These are phyloP conservation scores for Alternaria sp. DNA, from an alignment of 2,329 filamentous ascomycete species.

Conservation along the genomic window DNA sequence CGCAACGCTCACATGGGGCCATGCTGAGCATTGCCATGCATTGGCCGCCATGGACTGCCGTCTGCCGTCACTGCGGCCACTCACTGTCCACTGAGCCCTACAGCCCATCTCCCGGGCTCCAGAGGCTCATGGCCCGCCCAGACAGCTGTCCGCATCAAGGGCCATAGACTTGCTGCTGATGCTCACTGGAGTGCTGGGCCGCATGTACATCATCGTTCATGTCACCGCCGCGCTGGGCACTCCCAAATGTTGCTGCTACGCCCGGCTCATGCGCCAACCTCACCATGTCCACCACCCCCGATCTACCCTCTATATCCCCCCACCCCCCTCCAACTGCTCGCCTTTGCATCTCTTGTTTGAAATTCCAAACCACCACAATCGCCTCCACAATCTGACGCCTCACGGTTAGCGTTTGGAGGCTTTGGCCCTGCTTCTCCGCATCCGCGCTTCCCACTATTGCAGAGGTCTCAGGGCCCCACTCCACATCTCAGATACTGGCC, in stretches of 20 bases:
- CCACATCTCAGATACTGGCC: slow-evolving; percentile 36
- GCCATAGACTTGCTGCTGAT: slow-evolving; percentile 38
- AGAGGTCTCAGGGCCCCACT: slow-evolving; percentile 42
- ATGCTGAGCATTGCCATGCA: slow-evolving; percentile 37
- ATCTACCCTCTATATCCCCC: slow-evolving; percentile 20
- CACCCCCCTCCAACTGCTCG: slow-evolving; percentile 14
- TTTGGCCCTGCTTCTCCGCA: slow-evolving; percentile 46
- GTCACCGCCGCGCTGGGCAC: slow-evolving; percentile 37
- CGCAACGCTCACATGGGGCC: slow-evolving; percentile 30
- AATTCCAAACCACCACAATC: slow-evolving; percentile 29
- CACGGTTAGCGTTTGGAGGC: slow-evolving; percentile 49
- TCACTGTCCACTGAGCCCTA: slow-evolving; percentile 26
- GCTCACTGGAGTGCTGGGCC: slow-evolving; percentile 30
- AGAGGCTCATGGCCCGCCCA: slow-evolving; percentile 33
- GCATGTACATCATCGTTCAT: slow-evolving; percentile 39
- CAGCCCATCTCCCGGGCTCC: slow-evolving; percentile 25
- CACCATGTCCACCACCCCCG: slow-evolving; percentile 14
- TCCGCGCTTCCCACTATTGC: slow-evolving; percentile 44
- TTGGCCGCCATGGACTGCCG: slow-evolving; percentile 37
- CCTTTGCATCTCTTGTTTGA: slow-evolving; percentile 34
- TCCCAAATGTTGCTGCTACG: slow-evolving; percentile 18
- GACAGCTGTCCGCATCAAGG: slow-evolving; percentile 31
- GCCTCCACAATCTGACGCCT: slow-evolving; percentile 34
- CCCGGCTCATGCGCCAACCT: slow-evolving; percentile 18
- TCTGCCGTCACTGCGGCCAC: slow-evolving; percentile 34